Percentiles rank a stretch among this genome's conserved stretches.
Evolutionary conservation across 129 eudicot species (phyloP).

Genomic region (Ambrosia trifida): DNA sequence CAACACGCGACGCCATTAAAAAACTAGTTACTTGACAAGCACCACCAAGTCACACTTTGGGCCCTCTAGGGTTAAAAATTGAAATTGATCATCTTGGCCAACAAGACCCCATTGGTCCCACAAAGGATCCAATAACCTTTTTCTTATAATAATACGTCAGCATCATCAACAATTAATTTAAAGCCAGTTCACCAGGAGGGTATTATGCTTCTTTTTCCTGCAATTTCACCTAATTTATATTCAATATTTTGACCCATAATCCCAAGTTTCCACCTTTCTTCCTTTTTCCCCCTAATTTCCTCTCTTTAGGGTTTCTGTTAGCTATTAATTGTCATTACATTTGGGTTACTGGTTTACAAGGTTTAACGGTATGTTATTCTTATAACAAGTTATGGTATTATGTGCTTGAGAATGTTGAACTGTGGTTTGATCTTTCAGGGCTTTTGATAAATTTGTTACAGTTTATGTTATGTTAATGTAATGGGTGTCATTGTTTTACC

Average conservation of each 20-base stretch:
- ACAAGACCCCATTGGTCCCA: slow-evolving; percentile 9
- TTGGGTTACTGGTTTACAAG: slow-evolving; percentile 4
- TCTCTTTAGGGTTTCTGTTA: slow-evolving; percentile 22
- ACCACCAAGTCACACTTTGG: no score
- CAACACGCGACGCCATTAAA: no score
- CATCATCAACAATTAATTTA: slow-evolving; percentile 5
- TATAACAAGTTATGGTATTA: no score
- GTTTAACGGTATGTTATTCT: slow-evolving; percentile 33
- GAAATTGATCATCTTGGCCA: background rate
- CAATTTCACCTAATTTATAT: slow-evolving; percentile 1
- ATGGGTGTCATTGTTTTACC: slow-evolving; percentile 5
- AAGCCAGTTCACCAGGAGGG: slow-evolving; percentile 13
- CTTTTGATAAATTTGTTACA: no score
- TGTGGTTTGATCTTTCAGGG: background rate
- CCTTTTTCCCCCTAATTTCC: slow-evolving; percentile 11
- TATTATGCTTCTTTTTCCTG: slow-evolving; percentile 8
- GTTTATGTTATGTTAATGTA: slow-evolving; percentile 12
- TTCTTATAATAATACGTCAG: background rate
- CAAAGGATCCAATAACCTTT: slow-evolving; percentile 21
- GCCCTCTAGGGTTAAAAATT: background rate
- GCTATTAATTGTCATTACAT: background rate
- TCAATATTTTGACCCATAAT: slow-evolving; percentile 11
- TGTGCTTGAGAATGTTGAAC: no score
- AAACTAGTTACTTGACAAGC: no score
- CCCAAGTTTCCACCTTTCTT: background rate